Percentiles rank a stretch among this genome's conserved stretches.
These are phyloP conservation scores for Entonaema liquescens DNA, from an alignment of 495 filamentous ascomycete species.

Conservation along the genomic window DNA sequence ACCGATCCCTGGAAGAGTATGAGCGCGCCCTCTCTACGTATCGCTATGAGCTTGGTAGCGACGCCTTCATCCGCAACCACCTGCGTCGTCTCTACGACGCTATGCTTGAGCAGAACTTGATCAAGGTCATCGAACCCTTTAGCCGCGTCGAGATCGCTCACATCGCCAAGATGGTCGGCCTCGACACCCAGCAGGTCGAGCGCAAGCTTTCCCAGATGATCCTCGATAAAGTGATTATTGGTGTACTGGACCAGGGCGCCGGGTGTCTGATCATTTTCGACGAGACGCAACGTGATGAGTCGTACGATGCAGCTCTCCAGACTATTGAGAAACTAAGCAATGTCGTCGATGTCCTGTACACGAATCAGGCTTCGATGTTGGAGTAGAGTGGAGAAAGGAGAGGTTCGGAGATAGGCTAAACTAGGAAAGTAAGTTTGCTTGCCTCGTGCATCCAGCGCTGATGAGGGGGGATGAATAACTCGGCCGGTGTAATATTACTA, in stretches of 20 bases:
- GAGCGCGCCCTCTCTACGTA: slow-evolving; percentile 89
- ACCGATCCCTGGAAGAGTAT: slow-evolving; percentile 95
- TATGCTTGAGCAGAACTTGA: slow-evolving; percentile 98
- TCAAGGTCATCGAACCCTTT: slow-evolving; percentile 99
- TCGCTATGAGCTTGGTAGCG: slow-evolving; percentile 88
- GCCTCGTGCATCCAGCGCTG: not conserved
- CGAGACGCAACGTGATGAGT: slow-evolving; percentile 89
- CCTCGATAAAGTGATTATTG: slow-evolving; percentile 96
- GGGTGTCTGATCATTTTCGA: slow-evolving; percentile 97
- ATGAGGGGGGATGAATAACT: not conserved
- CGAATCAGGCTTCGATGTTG: slow-evolving; percentile 93
- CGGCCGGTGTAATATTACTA: slow-evolving; percentile 38
- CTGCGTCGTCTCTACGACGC: slow-evolving; percentile 93
- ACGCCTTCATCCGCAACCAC: slow-evolving; percentile 95
- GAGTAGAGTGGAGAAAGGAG: slow-evolving; percentile 66
- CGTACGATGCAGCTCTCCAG: slow-evolving; percentile 91
- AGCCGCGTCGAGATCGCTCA: slow-evolving; percentile 95
- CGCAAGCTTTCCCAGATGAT: slow-evolving; percentile 99
- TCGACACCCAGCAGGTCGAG: slow-evolving; percentile 97
- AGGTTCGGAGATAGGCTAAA: not conserved
- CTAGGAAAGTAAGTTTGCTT: not conserved
- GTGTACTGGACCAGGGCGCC: slow-evolving; percentile 96
- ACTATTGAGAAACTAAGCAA: slow-evolving; percentile 97
- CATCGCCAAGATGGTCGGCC: slow-evolving; percentile 93
- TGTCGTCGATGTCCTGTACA: slow-evolving; percentile 96